Evolutionary conservation across 108 stramenopile genomes (phyloP).

Genomic region (Cyclotella sp.): DNA sequence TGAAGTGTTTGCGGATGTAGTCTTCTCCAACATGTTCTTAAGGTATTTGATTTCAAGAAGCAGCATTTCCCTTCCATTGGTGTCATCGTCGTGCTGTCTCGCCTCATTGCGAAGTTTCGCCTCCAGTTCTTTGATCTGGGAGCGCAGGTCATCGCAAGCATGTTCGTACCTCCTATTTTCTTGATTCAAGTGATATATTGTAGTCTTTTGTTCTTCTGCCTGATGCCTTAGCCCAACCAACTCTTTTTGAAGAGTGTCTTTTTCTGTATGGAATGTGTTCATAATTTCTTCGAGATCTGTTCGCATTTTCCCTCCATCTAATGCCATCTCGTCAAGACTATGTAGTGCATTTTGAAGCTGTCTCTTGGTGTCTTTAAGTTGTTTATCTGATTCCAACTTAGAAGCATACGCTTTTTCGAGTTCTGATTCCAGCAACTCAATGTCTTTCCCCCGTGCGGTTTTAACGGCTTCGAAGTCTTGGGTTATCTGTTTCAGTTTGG

Average conservation of each 20-base stretch:
- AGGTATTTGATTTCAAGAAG: conserved; percentile 15
- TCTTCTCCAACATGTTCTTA: conserved; percentile 20
- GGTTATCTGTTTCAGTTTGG: conserved; percentile 15
- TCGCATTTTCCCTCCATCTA: conserved; percentile 41
- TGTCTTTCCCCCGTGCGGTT: conserved; percentile 26
- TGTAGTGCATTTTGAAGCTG: conserved; percentile 43
- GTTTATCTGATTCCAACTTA: conserved; percentile 33
- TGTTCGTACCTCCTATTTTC: conserved; percentile 25
- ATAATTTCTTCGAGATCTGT: conserved; percentile 33
- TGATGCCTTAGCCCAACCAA: conserved; percentile 16
- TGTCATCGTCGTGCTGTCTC: background rate
- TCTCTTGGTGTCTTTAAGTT: conserved; percentile 31
- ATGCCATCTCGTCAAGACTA: conserved; percentile 45
- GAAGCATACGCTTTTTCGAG: conserved; percentile 22
- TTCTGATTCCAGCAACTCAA: conserved; percentile 39
- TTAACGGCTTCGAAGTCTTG: conserved; percentile 26
- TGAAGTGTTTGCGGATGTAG: background rate
- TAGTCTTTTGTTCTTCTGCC: conserved; percentile 17
- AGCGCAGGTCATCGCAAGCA: conserved; percentile 14
- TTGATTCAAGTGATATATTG: conserved; percentile 20
- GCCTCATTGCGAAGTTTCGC: conserved; percentile 1
- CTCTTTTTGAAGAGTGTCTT: conserved; percentile 30
- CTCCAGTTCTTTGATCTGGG: conserved; percentile 21
- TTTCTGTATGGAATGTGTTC: conserved; percentile 30
- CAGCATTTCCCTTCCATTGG: conserved; percentile 21